A percentile compares a stretch with the other conserved stretches of the same genome.
These are phyloP conservation scores for Kentomonas sorsogonicus DNA, from an alignment of 208 protist species.

Conservation along the genomic window DNA sequence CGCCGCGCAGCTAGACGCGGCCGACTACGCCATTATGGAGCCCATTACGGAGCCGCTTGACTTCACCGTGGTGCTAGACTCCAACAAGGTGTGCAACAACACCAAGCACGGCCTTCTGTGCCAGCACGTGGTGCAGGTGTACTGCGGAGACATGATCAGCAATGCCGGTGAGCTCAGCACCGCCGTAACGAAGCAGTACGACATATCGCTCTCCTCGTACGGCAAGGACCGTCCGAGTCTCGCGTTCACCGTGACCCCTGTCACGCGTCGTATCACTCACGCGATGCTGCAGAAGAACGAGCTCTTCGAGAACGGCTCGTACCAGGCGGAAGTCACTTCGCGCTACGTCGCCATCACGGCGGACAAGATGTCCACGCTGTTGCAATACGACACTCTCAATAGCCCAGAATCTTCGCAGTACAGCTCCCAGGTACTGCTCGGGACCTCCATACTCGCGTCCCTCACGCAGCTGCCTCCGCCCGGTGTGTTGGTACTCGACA, in stretches of 20 bases:
- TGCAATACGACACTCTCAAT: constrained; percentile 66
- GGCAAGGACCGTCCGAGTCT: constrained; percentile 22
- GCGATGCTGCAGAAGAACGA: constrained; percentile 54
- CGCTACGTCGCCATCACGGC: constrained; percentile 49
- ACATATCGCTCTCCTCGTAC: constrained; percentile 31
- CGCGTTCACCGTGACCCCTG: constrained; percentile 24
- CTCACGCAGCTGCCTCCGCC: constrained; percentile 51
- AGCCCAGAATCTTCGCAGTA: constrained; percentile 33
- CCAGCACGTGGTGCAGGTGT: constrained; percentile 59
- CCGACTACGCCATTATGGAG: constrained; percentile 13
- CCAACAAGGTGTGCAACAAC: constrained; percentile 61
- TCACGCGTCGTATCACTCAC: constrained; percentile 34
- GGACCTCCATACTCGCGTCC: constrained; percentile 45
- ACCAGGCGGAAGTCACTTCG: constrained; percentile 56
- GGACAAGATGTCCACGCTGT: constrained; percentile 40
- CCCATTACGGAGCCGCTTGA: constrained; percentile 11
- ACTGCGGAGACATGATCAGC: constrained; percentile 25
- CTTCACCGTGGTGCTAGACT: constrained; percentile 37
- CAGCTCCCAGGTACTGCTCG: constrained; percentile 54
- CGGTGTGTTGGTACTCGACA: constrained; percentile 55
- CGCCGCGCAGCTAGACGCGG: not conserved
- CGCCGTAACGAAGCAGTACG: constrained; percentile 30
- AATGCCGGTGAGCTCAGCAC: constrained; percentile 30
- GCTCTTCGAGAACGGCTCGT: constrained; percentile 39
- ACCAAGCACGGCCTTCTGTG: constrained; percentile 40